These are phyloP conservation scores for Tulasnella sp. DNA, from an alignment of 768 basidiomycete genomes.

Conservation along the genomic window DNA sequence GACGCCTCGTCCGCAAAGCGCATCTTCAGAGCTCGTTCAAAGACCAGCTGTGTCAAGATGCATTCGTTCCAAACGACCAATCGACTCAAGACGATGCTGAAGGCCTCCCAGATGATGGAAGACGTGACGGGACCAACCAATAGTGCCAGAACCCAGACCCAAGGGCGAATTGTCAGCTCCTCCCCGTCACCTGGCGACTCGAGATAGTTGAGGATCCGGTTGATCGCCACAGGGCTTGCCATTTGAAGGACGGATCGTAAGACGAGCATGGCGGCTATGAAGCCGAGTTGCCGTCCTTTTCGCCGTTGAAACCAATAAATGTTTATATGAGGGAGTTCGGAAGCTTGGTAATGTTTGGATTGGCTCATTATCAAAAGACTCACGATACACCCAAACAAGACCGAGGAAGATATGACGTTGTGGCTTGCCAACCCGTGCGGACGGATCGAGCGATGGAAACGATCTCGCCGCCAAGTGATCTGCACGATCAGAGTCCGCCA, in stretches of 20 bases:
- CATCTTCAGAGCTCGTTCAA: constrained; percentile 69
- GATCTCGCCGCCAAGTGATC: constrained; percentile 26
- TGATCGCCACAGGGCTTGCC: not conserved
- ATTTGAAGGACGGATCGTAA: constrained; percentile 1
- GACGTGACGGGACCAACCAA: constrained; percentile 24
- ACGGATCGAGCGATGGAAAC: constrained; percentile 25
- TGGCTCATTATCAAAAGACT: not conserved
- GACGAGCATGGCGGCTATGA: constrained; percentile 16
- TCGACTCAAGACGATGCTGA: constrained; percentile 38
- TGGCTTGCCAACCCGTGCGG: constrained; percentile 23
- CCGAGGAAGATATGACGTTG: constrained; percentile 25
- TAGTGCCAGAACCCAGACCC: constrained; percentile 36
- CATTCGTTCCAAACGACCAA: constrained; percentile 39
- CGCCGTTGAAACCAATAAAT: not conserved
- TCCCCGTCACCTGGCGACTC: constrained; percentile 42
- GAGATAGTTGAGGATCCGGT: constrained; percentile 36
- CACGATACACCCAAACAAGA: constrained; percentile 23
- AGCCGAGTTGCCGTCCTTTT: constrained; percentile 16
- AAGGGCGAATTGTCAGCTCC: constrained; percentile 42
- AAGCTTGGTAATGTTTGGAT: not conserved
- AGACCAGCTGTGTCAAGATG: constrained; percentile 54
- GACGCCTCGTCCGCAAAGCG: constrained; percentile 53
- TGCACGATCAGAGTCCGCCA: constrained; percentile 34
- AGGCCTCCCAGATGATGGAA: constrained; percentile 42
- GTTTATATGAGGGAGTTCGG: no score